Evolutionary conservation across 805 yeast genomes (phyloP).

Genomic region (Pichia insulana): DNA sequence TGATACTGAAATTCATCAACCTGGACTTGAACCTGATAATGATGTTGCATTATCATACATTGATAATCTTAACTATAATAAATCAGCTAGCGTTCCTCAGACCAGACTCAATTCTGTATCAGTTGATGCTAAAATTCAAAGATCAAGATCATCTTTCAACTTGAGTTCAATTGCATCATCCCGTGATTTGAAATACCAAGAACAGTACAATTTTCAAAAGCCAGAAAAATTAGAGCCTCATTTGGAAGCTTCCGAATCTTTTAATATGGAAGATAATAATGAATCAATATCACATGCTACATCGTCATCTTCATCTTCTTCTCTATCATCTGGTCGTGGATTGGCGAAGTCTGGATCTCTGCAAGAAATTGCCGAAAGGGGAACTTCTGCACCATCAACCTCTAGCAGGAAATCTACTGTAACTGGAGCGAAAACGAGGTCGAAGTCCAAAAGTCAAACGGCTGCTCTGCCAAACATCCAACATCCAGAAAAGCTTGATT

Average conservation of each 20-base stretch:
- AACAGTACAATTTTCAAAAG: neutral
- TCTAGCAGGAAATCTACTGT: neutral
- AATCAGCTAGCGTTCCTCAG: slow-evolving; percentile 1
- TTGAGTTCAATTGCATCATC: slow-evolving; percentile 43
- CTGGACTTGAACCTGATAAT: too few species aligned
- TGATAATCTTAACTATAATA: neutral
- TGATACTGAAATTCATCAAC: neutral
- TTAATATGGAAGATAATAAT: neutral
- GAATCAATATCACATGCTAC: neutral
- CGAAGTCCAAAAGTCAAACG: slow-evolving; percentile 7
- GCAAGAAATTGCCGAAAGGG: slow-evolving; percentile 7
- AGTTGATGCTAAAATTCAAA: slow-evolving; percentile 17
- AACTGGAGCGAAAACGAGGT: slow-evolving; percentile 3
- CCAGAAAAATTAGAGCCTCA: neutral
- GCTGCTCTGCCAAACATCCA: slow-evolving; percentile 12
- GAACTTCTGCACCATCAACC: slow-evolving; percentile 3
- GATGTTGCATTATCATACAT: neutral
- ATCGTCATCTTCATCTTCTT: too few species aligned
- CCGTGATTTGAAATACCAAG: slow-evolving; percentile 15
- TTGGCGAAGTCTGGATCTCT: slow-evolving; percentile 1
- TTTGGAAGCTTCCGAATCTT: neutral
- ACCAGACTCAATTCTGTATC: slow-evolving; percentile 1
- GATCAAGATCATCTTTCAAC: slow-evolving; percentile 46
- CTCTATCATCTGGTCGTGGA: neutral
- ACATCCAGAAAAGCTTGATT: slow-evolving; percentile 24